Percentiles rank a stretch among this genome's conserved stretches.
phyloP scores from a whole-genome alignment of 2,329 filamentous ascomycete species.

The Trichophyton rubrum region DNA sequence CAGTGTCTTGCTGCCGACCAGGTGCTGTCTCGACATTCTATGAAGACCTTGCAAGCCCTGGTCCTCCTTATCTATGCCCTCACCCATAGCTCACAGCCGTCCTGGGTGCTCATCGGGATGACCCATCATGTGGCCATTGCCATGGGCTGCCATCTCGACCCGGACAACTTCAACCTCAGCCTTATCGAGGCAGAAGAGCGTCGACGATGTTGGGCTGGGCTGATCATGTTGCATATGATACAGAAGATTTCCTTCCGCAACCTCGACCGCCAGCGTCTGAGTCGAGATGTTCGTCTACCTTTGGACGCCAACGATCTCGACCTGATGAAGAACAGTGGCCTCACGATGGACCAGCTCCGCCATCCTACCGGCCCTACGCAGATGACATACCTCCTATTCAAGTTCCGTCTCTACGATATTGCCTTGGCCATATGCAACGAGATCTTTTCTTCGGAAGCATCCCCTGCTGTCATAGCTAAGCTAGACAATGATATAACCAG shows the following conservation, averaged over 20 bases:
- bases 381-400: conserved; percentile 32
- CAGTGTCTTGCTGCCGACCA: conserved; percentile 29
- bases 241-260: conserved; percentile 29
- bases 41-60: conserved; percentile 30
- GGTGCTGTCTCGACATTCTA: conserved; percentile 28
- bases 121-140: conserved; percentile 31
- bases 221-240: conserved; percentile 31
- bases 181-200: conserved; percentile 29
- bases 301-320: conserved; percentile 28
- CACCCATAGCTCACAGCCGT: conserved; percentile 24
- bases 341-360: conserved; percentile 10
- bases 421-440: conserved; percentile 26
- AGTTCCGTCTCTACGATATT: conserved; percentile 26
- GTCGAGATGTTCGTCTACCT: conserved; percentile 23
- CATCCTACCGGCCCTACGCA: conserved; percentile 23
- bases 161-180: conserved; percentile 25
- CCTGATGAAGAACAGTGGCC: conserved; percentile 18
- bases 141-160: conserved; percentile 33
- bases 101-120: conserved; percentile 30
- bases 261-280: conserved; percentile 20
- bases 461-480: conserved; percentile 15
- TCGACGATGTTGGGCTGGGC: conserved; percentile 28
- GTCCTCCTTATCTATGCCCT: conserved; percentile 31
- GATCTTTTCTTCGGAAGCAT: conserved; percentile 21
- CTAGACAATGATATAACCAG: conserved; percentile 22